Conservation (phyloP, 495 filamentous ascomycete species). For the Xylaria intraflava region DNA sequence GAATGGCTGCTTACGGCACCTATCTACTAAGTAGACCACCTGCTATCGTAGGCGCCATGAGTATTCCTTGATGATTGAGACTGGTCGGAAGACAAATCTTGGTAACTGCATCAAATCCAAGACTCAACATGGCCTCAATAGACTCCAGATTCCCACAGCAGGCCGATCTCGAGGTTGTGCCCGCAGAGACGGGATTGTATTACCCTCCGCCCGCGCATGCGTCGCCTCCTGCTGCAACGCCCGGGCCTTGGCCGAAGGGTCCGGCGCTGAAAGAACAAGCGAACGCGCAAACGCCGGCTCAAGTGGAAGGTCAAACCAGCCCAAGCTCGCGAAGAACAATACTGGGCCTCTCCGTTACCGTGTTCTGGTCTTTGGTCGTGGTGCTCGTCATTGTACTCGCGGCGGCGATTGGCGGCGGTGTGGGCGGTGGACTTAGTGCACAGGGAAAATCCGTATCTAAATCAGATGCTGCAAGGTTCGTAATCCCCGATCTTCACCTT, state of each 20-base stretch:
- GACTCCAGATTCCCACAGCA: neutral
- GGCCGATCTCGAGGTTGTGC: constrained; percentile 19
- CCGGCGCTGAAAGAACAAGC: neutral
- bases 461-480: constrained; percentile 9
- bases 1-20: too few species aligned
- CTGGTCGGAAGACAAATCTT: neutral
- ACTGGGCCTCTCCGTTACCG: constrained; percentile 25
- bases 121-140: neutral
- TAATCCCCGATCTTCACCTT: neutral
- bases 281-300: constrained; percentile 4
- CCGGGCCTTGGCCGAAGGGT: constrained; percentile 7
- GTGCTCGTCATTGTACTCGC: constrained; percentile 24
- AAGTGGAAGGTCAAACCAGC: neutral
- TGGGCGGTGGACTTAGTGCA: constrained; percentile 24
- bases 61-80: neutral
- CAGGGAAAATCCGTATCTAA: constrained; percentile 6
- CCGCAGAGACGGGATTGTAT: constrained; percentile 17
- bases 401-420: constrained; percentile 27
- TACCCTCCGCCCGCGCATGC: constrained; percentile 11
- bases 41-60: neutral
- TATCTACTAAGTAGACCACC: neutral
- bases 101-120: neutral
- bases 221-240: neutral
- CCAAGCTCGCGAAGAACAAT: neutral
- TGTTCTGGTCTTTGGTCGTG: constrained; percentile 28